phyloP scores from a whole-genome alignment of 371 early-diverging fungal species.

The Fennellomyces sp. region DNA sequence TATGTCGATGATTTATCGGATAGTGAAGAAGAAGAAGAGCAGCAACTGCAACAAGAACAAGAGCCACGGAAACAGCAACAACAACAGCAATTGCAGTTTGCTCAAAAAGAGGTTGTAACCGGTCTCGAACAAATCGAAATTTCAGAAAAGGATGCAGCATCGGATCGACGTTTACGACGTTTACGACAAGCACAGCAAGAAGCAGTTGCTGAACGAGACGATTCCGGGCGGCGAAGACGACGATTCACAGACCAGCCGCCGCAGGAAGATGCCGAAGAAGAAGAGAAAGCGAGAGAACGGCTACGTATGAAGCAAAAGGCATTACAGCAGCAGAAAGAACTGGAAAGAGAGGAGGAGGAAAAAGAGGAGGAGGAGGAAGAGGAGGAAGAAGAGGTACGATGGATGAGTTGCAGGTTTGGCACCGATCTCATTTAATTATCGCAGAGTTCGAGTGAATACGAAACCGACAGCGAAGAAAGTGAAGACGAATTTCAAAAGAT shows the following conservation, averaged over 20 bases:
- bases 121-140: slow-evolving; percentile 44
- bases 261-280: slow-evolving; percentile 36
- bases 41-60: slow-evolving; percentile 27
- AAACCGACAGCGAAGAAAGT: slow-evolving; percentile 62
- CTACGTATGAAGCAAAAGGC: slow-evolving; percentile 48
- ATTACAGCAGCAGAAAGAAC: slow-evolving; percentile 27
- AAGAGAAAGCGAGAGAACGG: slow-evolving; percentile 40
- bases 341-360: slow-evolving; percentile 18
- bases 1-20: slow-evolving; percentile 59
- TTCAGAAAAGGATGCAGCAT: slow-evolving; percentile 44
- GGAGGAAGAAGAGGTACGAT: slow-evolving; percentile 34
- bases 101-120: slow-evolving; percentile 49
- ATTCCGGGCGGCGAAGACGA: slow-evolving; percentile 44
- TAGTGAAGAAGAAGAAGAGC: slow-evolving; percentile 51
- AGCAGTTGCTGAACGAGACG: slow-evolving; percentile 12
- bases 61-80: slow-evolving; percentile 24
- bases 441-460: slow-evolving; percentile 65
- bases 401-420: too few relatives aligned
- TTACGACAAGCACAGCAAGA: slow-evolving; percentile 42
- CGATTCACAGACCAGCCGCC: slow-evolving; percentile 19
- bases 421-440: too few relatives aligned
- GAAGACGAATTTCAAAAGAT: slow-evolving; percentile 43
- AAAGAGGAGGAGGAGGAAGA: slow-evolving; percentile 36
- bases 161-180: slow-evolving; percentile 48
- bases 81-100: slow-evolving; percentile 35